Evolutionary conservation across 1,284 basidiomycete genomes (phyloP).

Genomic region (Apiotrichum porosum): DNA sequence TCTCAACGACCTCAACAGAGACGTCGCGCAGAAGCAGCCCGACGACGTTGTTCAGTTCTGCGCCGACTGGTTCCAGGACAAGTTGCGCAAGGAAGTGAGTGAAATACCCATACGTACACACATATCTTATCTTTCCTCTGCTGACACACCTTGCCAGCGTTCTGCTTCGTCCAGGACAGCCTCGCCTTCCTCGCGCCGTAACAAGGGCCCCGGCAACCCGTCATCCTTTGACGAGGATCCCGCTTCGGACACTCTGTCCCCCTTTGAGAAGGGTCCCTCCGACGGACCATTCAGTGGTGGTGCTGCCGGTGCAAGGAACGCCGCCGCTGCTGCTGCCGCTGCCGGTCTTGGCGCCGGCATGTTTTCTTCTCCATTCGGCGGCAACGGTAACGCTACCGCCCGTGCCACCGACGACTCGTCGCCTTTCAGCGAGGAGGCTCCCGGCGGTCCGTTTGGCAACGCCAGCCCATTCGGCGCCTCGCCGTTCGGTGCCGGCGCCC

Average conservation of each 20-base stretch:
- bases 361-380: conserved; percentile 30
- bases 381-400: background rate
- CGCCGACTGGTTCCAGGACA: conserved; percentile 85
- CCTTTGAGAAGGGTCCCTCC: conserved; percentile 44
- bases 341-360: conserved; percentile 18
- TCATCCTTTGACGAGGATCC: conserved; percentile 60
- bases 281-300: conserved; percentile 42
- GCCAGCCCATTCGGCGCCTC: conserved; percentile 23
- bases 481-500: conserved; percentile 36
- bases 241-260: conserved; percentile 42
- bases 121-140: too few relatives aligned
- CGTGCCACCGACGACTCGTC: conserved; percentile 9
- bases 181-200: conserved; percentile 2
- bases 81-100: conserved; percentile 42
- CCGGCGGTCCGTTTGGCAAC: conserved; percentile 13
- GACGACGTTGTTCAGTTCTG: conserved; percentile 89
- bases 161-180: background rate
- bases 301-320: conserved; percentile 31
- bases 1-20: conserved; percentile 79
- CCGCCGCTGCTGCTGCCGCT: conserved; percentile 14
- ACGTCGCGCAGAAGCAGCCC: conserved; percentile 76
- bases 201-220: conserved; percentile 65
- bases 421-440: conserved; percentile 28
- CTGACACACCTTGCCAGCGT: conserved; percentile 4
- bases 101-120: background rate